Conservation (phyloP, 164 flowering plant genomes). For the Chloranthus sessilifolius region DNA sequence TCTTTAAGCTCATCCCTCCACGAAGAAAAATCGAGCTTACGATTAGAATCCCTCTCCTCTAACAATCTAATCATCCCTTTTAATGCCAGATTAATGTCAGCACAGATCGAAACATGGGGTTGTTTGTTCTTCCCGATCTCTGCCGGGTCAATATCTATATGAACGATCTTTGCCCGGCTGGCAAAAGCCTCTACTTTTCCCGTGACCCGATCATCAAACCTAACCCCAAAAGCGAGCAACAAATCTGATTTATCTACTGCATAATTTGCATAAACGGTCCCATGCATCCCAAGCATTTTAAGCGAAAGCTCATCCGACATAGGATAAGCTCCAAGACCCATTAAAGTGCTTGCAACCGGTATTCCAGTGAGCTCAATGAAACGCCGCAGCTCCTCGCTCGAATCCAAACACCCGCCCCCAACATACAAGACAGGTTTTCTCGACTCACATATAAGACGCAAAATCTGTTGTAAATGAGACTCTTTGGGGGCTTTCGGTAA, state of each 20-base stretch:
- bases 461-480: conserved; percentile 37
- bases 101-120: conserved; percentile 55
- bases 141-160: conserved; percentile 57
- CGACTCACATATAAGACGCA: conserved; percentile 39
- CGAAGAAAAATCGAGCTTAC: conserved; percentile 30
- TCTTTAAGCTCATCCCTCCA: conserved; percentile 48
- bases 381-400: conserved; percentile 41
- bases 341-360: conserved; percentile 56
- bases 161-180: conserved; percentile 56
- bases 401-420: conserved; percentile 61
- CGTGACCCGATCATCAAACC: conserved; percentile 66
- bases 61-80: conserved; percentile 34
- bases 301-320: conserved; percentile 35
- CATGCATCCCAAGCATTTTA: conserved; percentile 69
- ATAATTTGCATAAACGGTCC: conserved; percentile 61
- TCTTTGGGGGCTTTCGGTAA: conserved; percentile 28
- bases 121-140: conserved; percentile 69
- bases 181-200: conserved; percentile 64
- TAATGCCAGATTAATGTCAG: conserved; percentile 42
- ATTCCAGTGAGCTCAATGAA: conserved; percentile 50
- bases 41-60: conserved; percentile 19
- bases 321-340: conserved; percentile 54
- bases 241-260: conserved; percentile 52
- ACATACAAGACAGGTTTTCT: conserved; percentile 57
- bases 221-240: conserved; percentile 59